Evolutionary conservation across 139 green algal genomes (phyloP).

Genomic region (Picochlorum sp.): DNA sequence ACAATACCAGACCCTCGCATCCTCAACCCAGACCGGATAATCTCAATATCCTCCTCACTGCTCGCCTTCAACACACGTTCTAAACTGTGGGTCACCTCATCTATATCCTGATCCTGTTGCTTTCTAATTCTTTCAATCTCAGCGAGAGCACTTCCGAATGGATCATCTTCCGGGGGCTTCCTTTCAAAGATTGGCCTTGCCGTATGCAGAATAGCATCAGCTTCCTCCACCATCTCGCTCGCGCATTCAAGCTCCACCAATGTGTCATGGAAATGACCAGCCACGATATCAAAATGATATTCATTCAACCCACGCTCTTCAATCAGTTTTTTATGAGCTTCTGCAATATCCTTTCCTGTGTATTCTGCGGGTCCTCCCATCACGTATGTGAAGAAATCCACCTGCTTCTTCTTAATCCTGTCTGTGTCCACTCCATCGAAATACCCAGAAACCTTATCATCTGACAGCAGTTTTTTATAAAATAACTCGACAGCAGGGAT

Average conservation of each 20-base stretch:
- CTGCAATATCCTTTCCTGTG: background rate
- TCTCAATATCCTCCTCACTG: background rate
- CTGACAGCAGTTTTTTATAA: conserved; percentile 7
- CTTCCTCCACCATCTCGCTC: background rate
- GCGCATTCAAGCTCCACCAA: background rate
- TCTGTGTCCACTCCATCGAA: conserved; percentile 7
- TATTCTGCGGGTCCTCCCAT: conserved; percentile 8
- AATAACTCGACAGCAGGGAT: conserved; percentile 13
- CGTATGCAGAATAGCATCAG: background rate
- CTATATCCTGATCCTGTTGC: background rate
- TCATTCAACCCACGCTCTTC: conserved; percentile 11
- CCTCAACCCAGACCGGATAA: background rate
- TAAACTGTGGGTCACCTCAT: background rate
- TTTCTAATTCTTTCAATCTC: background rate
- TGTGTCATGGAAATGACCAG: conserved; percentile 2
- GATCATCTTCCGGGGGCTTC: background rate
- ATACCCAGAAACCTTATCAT: background rate
- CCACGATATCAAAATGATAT: conserved; percentile 10
- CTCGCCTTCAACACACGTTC: background rate
- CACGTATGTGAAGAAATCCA: conserved; percentile 11
- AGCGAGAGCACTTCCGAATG: background rate
- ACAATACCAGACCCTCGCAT: conserved; percentile 1
- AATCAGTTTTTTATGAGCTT: conserved; percentile 9
- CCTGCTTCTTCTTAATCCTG: conserved; percentile 11
- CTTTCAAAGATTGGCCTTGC: conserved; percentile 8